Conservation (phyloP, 2,329 filamentous ascomycete genomes). For the Penicillium sp. region DNA sequence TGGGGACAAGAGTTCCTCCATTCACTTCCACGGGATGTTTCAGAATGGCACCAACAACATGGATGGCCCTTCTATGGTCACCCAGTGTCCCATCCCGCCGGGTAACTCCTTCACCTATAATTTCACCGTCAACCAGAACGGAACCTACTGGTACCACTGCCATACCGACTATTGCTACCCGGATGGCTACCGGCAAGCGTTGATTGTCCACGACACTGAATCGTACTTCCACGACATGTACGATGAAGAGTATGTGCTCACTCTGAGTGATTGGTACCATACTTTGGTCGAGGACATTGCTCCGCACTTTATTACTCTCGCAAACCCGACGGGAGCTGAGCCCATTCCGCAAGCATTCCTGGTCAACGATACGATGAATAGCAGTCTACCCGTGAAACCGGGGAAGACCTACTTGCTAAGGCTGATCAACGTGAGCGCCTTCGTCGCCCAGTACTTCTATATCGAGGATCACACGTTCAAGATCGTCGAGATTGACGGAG, state of each 20-base stretch:
- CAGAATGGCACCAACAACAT: constrained; percentile 73
- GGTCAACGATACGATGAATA: constrained; percentile 65
- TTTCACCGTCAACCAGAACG: constrained; percentile 60
- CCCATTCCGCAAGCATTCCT: constrained; percentile 65
- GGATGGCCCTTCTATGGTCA: constrained; percentile 69
- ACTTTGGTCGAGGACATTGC: constrained; percentile 58
- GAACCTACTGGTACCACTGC: constrained; percentile 66
- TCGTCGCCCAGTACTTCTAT: constrained; percentile 54
- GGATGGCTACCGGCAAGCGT: constrained; percentile 66
- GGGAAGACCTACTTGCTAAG: constrained; percentile 73
- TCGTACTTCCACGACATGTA: constrained; percentile 55
- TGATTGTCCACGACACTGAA: constrained; percentile 63
- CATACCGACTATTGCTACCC: constrained; percentile 65
- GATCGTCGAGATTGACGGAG: constrained; percentile 71
- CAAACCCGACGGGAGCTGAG: constrained; percentile 60
- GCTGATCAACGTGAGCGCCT: constrained; percentile 72
- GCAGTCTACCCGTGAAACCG: constrained; percentile 58
- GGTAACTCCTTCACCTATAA: constrained; percentile 58
- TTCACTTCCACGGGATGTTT: constrained; percentile 78
- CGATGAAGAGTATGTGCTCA: constrained; percentile 61
- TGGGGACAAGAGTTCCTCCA: constrained; percentile 60
- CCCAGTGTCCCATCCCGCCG: constrained; percentile 50
- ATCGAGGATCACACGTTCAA: constrained; percentile 58
- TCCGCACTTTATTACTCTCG: constrained; percentile 37
- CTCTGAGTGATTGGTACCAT: constrained; percentile 74